Percentiles rank a stretch among this genome's conserved stretches.
Evolutionary conservation across 129 eudicot genomes (phyloP).

Genomic region (Dittrichia graveolens): DNA sequence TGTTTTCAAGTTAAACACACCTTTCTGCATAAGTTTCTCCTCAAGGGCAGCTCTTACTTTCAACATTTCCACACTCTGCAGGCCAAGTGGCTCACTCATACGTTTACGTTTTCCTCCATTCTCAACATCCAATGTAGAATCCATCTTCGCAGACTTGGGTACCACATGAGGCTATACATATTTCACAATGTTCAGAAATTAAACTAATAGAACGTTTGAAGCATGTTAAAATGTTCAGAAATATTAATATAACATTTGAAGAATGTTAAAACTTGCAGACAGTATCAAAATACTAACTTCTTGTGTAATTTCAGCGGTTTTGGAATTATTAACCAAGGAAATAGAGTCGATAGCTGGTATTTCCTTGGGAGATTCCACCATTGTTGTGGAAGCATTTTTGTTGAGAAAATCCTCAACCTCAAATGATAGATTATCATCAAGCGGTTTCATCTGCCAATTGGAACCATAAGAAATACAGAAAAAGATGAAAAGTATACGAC

Average conservation of each 20-base stretch:
- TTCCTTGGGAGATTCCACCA: slow-evolving; percentile 34
- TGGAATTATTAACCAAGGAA: slow-evolving; percentile 23
- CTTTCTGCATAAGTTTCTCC: slow-evolving; percentile 84
- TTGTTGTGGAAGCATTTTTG: slow-evolving; percentile 24
- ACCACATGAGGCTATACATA: slow-evolving; percentile 37
- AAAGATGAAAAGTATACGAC: too few relatives aligned
- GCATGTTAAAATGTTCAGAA: neutral
- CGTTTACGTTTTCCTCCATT: slow-evolving; percentile 46
- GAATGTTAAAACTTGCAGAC: neutral
- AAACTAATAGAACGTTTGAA: neutral
- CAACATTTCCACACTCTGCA: slow-evolving; percentile 84
- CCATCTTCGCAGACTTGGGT: slow-evolving; percentile 35
- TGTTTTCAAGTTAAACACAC: slow-evolving; percentile 53
- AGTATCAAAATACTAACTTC: slow-evolving; percentile 37
- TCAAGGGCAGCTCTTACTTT: slow-evolving; percentile 91
- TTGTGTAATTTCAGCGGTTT: slow-evolving; percentile 34
- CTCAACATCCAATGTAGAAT: slow-evolving; percentile 28
- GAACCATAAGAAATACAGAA: too few relatives aligned
- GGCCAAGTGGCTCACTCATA: slow-evolving; percentile 53
- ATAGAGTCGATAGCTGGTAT: slow-evolving; percentile 33
- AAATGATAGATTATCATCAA: slow-evolving; percentile 65
- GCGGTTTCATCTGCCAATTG: slow-evolving; percentile 64
- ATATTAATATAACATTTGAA: neutral
- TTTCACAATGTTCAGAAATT: slow-evolving; percentile 8
- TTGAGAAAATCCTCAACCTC: slow-evolving; percentile 55